Base-by-base conservation (phyloP, 768 basidiomycete species). In the Serendipita indica region DNA sequence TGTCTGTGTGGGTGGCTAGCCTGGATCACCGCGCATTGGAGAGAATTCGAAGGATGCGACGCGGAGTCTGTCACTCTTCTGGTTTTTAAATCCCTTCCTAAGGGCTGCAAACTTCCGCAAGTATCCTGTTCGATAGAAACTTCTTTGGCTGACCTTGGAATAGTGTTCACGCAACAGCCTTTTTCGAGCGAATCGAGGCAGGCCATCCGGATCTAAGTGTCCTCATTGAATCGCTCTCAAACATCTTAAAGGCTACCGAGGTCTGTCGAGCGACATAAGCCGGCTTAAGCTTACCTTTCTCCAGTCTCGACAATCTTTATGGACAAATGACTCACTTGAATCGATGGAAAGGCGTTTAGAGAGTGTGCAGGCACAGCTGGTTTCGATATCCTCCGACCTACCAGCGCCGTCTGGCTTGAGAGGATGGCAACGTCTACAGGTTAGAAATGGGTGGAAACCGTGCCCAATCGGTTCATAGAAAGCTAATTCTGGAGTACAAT, bases 1-100 rank as follows among this genome's bases (percentile, higher is more conserved):
- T 84, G 81, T 63, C 70, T 88, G 7, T 81, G 83, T 10, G 77
- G 79, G 57, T 90, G 88, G 88, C 77, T 71, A 3, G 70, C 73
- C 20, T 89, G 87, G 86, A 71, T 73, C 30, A 67, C 77, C 25
- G 72, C 76, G 34, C 70, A 65, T 12, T 75, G 71, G 70, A 69
- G 69, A 6, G 64, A 60, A 22, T 6, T 30, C 3, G 33, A 57
- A n/a, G 57, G 39, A 3, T 60, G 61, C 16, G 67, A 69, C 3
- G 64, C 67, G 10, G 65, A 68, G 30, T 62, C 65, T 13, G 75
- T 57, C 2, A 20, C 57, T 22, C 28, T 27, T 16, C 14, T 27
- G 20, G 27, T 62, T 14, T 54, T 62, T 28, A 43, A n/a, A 74
- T 27, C 63, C 64, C 14, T 72, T 78, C 59, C 59, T 81, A 30